Conservation (phyloP, 768 basidiomycete genomes). For the Cystobasidium tubakii region DNA sequence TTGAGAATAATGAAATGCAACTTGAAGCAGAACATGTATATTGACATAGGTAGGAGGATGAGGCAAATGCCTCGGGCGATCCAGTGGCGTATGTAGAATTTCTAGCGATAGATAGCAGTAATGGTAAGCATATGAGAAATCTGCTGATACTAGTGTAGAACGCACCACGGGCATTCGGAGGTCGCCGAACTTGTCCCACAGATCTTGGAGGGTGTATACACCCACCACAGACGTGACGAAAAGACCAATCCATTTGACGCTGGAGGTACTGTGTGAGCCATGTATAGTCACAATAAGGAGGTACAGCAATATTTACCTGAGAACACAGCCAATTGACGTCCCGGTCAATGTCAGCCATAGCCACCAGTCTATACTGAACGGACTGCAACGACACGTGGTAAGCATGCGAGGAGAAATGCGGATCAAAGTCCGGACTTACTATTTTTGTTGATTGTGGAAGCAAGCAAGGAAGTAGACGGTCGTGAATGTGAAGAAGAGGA, state of each 20-base stretch:
- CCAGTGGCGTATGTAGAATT: slow-evolving; percentile 86
- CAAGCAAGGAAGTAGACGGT: slow-evolving; percentile 90
- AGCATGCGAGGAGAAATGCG: background rate
- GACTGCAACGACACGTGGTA: slow-evolving; percentile 53
- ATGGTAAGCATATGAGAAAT: slow-evolving; percentile 10
- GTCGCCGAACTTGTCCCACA: slow-evolving; percentile 98
- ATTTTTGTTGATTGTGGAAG: slow-evolving; percentile 93
- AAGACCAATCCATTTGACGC: slow-evolving; percentile 91
- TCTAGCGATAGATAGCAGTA: slow-evolving; percentile 52
- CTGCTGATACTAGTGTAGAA: slow-evolving; percentile 34
- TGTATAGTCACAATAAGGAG: background rate
- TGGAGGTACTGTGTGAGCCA: slow-evolving; percentile 48
- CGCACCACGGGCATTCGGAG: slow-evolving; percentile 80
- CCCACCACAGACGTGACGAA: slow-evolving; percentile 94
- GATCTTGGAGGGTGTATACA: slow-evolving; percentile 90
- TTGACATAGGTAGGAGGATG: slow-evolving; percentile 79
- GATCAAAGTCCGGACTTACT: slow-evolving; percentile 58
- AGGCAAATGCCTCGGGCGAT: slow-evolving; percentile 73
- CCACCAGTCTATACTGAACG: slow-evolving; percentile 98
- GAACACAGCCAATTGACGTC: slow-evolving; percentile 90
- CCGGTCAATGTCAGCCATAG: slow-evolving; percentile 87
- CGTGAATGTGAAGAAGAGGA: slow-evolving; percentile 97
- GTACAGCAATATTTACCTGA: slow-evolving; percentile 57
- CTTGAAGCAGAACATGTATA: slow-evolving; percentile 93
- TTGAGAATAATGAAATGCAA: slow-evolving; percentile 90